A percentile compares a stretch with the other conserved stretches of the same genome.
phyloP scores from a whole-genome alignment of 129 eudicot genomes.

The Arctium lappa region DNA sequence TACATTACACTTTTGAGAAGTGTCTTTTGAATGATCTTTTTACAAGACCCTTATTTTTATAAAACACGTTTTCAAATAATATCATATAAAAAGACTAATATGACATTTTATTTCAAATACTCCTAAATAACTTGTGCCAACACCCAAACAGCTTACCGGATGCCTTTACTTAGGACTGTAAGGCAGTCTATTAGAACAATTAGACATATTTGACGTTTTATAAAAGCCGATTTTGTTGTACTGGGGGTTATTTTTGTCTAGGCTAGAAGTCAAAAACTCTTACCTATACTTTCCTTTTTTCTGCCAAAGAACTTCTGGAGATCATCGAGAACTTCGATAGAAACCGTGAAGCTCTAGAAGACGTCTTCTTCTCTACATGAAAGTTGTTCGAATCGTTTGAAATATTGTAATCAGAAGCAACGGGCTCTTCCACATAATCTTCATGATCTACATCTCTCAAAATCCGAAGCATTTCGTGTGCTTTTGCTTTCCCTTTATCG shows the following conservation, averaged over 20 bases:
- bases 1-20: too few species aligned
- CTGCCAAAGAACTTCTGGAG: constrained; percentile 25
- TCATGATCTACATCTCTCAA: constrained; percentile 38
- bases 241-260: not conserved
- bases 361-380: constrained; percentile 32
- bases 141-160: not conserved
- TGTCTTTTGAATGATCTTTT: not conserved
- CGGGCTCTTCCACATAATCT: constrained; percentile 32
- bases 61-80: not conserved
- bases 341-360: constrained; percentile 31
- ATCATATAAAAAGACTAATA: too few species aligned
- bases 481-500: constrained; percentile 51
- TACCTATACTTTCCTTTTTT: constrained; percentile 29
- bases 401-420: constrained; percentile 22
- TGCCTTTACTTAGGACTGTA: not conserved
- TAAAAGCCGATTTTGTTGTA: not conserved
- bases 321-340: constrained; percentile 31
- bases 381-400: constrained; percentile 12
- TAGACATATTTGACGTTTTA: not conserved
- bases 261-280: not conserved
- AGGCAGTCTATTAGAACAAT: not conserved
- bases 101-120: not conserved
- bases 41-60: too few species aligned
- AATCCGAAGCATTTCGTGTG: constrained; percentile 58
- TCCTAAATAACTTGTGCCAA: too few species aligned